Evolutionary conservation across 768 basidiomycete species (phyloP).

Genomic region (Lepiota brunneoincarnata): DNA sequence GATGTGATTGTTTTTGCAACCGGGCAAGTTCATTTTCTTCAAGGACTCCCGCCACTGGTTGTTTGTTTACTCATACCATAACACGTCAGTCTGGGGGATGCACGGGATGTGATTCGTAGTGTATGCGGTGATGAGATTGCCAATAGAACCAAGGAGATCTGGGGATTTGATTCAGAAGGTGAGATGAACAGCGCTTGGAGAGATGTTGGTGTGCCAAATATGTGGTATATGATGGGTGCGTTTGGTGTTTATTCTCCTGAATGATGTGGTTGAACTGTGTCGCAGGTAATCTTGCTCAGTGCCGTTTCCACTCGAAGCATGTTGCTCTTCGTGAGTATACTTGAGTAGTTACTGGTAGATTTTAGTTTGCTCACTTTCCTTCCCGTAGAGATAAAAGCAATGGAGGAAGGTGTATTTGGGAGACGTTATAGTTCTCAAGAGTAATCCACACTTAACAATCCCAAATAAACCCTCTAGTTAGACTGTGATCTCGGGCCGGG

Average conservation of each 20-base stretch:
- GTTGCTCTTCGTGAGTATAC: conserved; percentile 60
- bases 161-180: conserved; percentile 66
- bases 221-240: conserved; percentile 61
- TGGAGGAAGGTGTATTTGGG: conserved; percentile 38
- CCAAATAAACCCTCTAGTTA: too few relatives aligned
- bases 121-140: conserved; percentile 45
- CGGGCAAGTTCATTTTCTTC: conserved; percentile 32
- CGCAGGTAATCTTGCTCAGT: conserved; percentile 53
- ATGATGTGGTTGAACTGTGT: background rate
- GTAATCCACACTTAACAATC: too few relatives aligned
- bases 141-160: conserved; percentile 43
- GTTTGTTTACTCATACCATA: background rate
- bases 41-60: background rate
- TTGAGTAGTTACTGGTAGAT: background rate
- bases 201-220: conserved; percentile 45
- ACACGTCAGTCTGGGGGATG: conserved; percentile 41
- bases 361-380: background rate
- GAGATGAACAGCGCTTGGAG: conserved; percentile 51
- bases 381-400: conserved; percentile 64
- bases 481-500: too few relatives aligned
- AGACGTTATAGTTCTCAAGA: conserved; percentile 12
- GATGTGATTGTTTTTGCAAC: conserved; percentile 62
- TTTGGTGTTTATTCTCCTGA: background rate
- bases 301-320: conserved; percentile 66
- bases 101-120: conserved; percentile 32